Base-by-base conservation (phyloP, 352 stramenopile genomes). In the Phytophthora chlamydospora region DNA sequence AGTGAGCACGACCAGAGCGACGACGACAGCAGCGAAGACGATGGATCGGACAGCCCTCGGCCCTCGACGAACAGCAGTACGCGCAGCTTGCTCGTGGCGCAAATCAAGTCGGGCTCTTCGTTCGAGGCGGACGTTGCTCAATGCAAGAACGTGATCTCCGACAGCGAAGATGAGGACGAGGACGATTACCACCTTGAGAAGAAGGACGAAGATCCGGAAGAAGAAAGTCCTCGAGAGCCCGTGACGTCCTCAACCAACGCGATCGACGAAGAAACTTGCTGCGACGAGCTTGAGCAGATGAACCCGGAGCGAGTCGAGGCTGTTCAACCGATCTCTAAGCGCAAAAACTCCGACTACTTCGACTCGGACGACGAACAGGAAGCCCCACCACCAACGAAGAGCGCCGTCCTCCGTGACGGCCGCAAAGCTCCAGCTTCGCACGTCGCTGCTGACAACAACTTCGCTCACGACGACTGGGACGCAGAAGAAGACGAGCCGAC, bases 381-480 rank as follows among this genome's bases (percentile, higher is more conserved):
- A 35, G 13, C 16, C 4, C 44, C 38, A 9, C 24, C 45, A 29
- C n/a, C 41, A 2, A 45, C 54, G 10, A 72, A 75, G 21, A 67
- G 49, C 32, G n/a, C 16, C 12, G 12, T 11, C 11, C 17, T 11
- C 19, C 32, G 21, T 29, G 24, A 55, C n/a, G 49, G 64, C 36
- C 27, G 29, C 16, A 43, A 66, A 39, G 17, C 45, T 35, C 53
- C 63, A 21, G 33, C 68, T 3, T 53, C 64, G 11, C 64, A 48
- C 4, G 65, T 88, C 19, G 51, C 66, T 14, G 40, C 61, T 2
- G 81, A 91, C 58, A 91, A 93, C 64, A 93, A 93, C 53, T 93
- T 93, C 61, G 80, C 76, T 9, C 76, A 90, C 24, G 84, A 93
- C 9, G 80, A 93, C 39, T 93, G 83, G 83, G 83, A 92, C 54